A percentile compares a stretch with the other conserved stretches of the same genome.
Conservation (phyloP, 768 basidiomycete species). For the Megacollybia marginata region DNA sequence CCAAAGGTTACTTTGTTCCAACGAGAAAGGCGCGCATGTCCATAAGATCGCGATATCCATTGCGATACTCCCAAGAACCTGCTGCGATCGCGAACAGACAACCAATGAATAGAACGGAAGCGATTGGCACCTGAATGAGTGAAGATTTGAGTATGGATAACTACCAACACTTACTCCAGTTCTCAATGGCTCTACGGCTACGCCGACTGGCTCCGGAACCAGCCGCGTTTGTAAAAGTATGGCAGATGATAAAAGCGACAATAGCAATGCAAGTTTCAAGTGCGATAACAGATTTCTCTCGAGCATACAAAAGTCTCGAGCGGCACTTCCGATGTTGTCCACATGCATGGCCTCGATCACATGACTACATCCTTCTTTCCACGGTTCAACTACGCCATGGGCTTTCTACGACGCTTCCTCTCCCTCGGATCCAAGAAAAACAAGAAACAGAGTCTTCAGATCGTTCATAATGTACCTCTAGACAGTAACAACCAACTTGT, state of each 20-base stretch:
- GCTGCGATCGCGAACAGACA: constrained; percentile 47
- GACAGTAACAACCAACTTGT: constrained; percentile 20
- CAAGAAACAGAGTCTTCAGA: constrained; percentile 34
- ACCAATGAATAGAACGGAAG: constrained; percentile 44
- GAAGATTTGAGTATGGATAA: no score
- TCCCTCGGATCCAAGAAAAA: constrained; percentile 62
- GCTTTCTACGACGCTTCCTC: constrained; percentile 63
- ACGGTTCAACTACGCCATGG: constrained; percentile 27
- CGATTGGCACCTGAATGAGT: constrained; percentile 26
- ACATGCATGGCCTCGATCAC: constrained; percentile 19
- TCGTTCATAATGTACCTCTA: constrained; percentile 11
- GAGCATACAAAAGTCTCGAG: constrained; percentile 75
- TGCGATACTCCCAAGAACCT: constrained; percentile 62
- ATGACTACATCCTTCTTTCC: neutral
- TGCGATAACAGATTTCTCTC: constrained; percentile 71
- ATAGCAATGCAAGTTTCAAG: constrained; percentile 55
- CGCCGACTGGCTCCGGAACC: constrained; percentile 29
- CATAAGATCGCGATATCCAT: constrained; percentile 47
- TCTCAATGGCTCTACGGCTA: constrained; percentile 6
- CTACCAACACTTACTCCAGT: constrained; percentile 25
- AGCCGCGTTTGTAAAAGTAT: constrained; percentile 56
- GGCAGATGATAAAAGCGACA: constrained; percentile 58
- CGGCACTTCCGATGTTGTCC: constrained; percentile 48
- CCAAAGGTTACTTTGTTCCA: constrained; percentile 41
- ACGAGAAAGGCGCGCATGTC: constrained; percentile 53